These are phyloP conservation scores for Micromonas commoda DNA, from an alignment of 139 green algal genomes.

Conservation along the genomic window DNA sequence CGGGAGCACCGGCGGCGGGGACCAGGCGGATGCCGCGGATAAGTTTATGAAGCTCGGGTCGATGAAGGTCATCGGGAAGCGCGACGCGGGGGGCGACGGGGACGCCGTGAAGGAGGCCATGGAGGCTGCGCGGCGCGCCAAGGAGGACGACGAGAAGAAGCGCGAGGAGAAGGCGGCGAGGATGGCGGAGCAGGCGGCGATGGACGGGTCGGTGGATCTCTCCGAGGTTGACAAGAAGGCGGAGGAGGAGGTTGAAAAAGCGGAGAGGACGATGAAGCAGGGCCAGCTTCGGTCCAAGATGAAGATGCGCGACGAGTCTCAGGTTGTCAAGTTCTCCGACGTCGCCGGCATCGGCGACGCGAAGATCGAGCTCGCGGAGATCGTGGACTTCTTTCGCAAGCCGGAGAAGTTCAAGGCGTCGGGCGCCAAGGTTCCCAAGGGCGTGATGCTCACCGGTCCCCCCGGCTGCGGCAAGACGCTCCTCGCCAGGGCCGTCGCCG, in stretches of 20 bases:
- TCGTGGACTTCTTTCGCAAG: constrained; percentile 79
- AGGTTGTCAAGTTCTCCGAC: constrained; percentile 36
- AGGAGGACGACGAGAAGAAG: background rate
- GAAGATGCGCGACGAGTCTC: constrained; percentile 18
- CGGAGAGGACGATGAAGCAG: constrained; percentile 19
- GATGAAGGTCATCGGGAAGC: constrained; percentile 1
- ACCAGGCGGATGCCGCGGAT: background rate
- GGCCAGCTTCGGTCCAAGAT: constrained; percentile 14
- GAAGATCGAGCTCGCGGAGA: constrained; percentile 38
- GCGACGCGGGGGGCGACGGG: background rate
- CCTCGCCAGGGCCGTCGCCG: constrained; percentile 54
- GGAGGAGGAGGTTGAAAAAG: background rate
- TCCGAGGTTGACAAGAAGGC: constrained; percentile 10
- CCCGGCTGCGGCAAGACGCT: constrained; percentile 82
- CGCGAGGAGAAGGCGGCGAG: constrained; percentile 1
- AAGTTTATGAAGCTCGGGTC: constrained; percentile 11
- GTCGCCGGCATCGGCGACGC: constrained; percentile 38
- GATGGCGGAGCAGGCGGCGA: background rate
- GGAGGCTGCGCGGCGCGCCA: background rate
- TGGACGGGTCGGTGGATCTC: constrained; percentile 9
- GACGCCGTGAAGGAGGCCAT: background rate
- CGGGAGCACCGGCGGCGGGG: background rate
- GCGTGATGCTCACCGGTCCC: constrained; percentile 47
- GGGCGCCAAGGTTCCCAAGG: constrained; percentile 36
- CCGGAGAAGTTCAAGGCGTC: constrained; percentile 82